These are phyloP conservation scores for Boletus holoroseus DNA, from an alignment of 1,284 basidiomycete genomes.

Conservation along the genomic window DNA sequence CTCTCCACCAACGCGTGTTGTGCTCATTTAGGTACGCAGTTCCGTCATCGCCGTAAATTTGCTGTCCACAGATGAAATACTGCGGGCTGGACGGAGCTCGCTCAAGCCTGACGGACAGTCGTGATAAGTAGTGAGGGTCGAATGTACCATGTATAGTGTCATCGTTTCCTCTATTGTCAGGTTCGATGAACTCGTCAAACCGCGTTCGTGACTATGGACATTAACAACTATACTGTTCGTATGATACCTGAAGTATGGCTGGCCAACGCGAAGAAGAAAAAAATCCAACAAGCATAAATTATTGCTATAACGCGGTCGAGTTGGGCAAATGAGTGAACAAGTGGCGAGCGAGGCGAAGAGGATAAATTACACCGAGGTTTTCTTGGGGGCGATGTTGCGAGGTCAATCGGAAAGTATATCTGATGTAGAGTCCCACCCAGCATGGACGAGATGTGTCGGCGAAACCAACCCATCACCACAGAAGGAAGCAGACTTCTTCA, in stretches of 20 bases:
- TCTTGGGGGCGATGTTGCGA: slow-evolving; percentile 8
- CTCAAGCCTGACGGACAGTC: slow-evolving; percentile 74
- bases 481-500: slow-evolving; percentile 39
- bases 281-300: slow-evolving; percentile 26
- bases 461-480: slow-evolving; percentile 35
- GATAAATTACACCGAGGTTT: slow-evolving; percentile 28
- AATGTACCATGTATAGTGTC: slow-evolving; percentile 13
- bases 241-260: slow-evolving; percentile 21
- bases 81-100: slow-evolving; percentile 89
- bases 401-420: slow-evolving; percentile 37
- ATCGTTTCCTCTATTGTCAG: slow-evolving; percentile 22
- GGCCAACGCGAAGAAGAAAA: slow-evolving; percentile 8
- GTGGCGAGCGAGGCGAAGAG: slow-evolving; percentile 1
- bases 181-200: slow-evolving; percentile 15
- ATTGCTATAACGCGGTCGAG: slow-evolving; percentile 23
- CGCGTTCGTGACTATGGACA: slow-evolving; percentile 29
- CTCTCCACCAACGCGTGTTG: slow-evolving; percentile 19
- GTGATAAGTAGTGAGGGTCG: slow-evolving; percentile 30
- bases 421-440: slow-evolving; percentile 57
- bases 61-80: slow-evolving; percentile 91
- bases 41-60: slow-evolving; percentile 98
- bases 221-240: slow-evolving; percentile 33
- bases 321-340: slow-evolving; percentile 22
- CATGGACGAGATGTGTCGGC: slow-evolving; percentile 46
- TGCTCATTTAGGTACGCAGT: slow-evolving; percentile 41